Conservation (phyloP, 192 early-diverging fungal genomes). For the Paraglomus occultum region DNA sequence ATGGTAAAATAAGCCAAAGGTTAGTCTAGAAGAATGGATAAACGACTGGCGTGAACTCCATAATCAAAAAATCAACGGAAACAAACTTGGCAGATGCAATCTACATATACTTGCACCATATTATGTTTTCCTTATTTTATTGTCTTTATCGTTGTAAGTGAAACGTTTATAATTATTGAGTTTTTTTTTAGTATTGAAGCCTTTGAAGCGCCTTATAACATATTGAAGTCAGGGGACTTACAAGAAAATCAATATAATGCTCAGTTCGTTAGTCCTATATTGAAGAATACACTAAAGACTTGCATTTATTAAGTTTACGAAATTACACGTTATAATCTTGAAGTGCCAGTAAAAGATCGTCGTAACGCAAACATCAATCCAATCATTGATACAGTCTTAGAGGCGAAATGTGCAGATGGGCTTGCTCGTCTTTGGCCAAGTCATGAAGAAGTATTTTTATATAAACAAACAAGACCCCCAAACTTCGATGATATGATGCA, state of each 20-base stretch:
- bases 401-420: slow-evolving; percentile 28
- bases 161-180: slow-evolving; percentile 8
- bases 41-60: slow-evolving; percentile 7
- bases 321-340: slow-evolving; percentile 31
- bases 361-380: slow-evolving; percentile 21
- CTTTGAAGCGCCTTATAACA: slow-evolving; percentile 25
- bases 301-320: slow-evolving; percentile 18
- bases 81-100: slow-evolving; percentile 13
- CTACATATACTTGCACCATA: slow-evolving; percentile 15
- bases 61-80: slow-evolving; percentile 11
- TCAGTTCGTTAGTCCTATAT: slow-evolving; percentile 21
- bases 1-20: slow-evolving; percentile 19
- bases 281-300: slow-evolving; percentile 10
- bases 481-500: slow-evolving; percentile 19
- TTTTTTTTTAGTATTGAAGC: slow-evolving; percentile 28
- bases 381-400: slow-evolving; percentile 30
- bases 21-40: not conserved
- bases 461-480: slow-evolving; percentile 21
- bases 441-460: slow-evolving; percentile 25
- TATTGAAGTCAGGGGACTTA: slow-evolving; percentile 19
- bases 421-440: slow-evolving; percentile 27
- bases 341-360: slow-evolving; percentile 24
- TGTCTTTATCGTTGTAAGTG: slow-evolving; percentile 15
- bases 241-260: slow-evolving; percentile 27
- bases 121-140: slow-evolving; percentile 22